Percentiles rank a stretch among this genome's conserved stretches.
phyloP scores from a whole-genome alignment of 768 basidiomycete genomes.

The Pleurotus giganteus region DNA sequence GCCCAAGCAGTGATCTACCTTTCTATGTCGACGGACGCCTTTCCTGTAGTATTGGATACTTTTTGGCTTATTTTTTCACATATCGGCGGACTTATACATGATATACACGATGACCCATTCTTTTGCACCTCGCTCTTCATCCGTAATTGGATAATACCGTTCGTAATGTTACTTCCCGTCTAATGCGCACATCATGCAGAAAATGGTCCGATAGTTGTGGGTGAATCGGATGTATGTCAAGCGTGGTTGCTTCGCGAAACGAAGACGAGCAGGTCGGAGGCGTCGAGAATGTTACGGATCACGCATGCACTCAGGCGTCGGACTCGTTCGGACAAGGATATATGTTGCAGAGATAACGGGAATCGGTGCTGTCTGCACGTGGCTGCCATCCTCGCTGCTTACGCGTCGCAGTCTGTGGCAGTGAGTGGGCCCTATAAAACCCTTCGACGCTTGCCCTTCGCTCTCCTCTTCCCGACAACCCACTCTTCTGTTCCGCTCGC shows the following conservation, averaged over 20 bases:
- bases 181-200: neutral
- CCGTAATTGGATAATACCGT: slow-evolving; percentile 5
- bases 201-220: neutral
- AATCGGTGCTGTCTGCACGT: slow-evolving; percentile 8
- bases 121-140: neutral
- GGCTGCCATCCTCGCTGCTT: slow-evolving; percentile 21
- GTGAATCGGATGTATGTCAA: too few species aligned
- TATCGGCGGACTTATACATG: neutral
- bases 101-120: slow-evolving; percentile 1
- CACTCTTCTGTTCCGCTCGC: slow-evolving; percentile 3
- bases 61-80: slow-evolving; percentile 11
- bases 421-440: slow-evolving; percentile 16
- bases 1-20: slow-evolving; percentile 23
- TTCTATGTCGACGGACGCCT: slow-evolving; percentile 10
- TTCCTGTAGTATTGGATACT: slow-evolving; percentile 6
- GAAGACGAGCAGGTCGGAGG: too few species aligned
- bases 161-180: neutral
- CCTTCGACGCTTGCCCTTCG: slow-evolving; percentile 8
- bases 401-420: slow-evolving; percentile 27
- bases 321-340: neutral
- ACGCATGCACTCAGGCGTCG: neutral
- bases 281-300: too few species aligned
- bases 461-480: slow-evolving; percentile 9
- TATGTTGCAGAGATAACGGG: slow-evolving; percentile 8
- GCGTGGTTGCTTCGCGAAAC: too few species aligned